Base-by-base conservation (phyloP, 352 stramenopile species). In the Phytophthora quininea region DNA sequence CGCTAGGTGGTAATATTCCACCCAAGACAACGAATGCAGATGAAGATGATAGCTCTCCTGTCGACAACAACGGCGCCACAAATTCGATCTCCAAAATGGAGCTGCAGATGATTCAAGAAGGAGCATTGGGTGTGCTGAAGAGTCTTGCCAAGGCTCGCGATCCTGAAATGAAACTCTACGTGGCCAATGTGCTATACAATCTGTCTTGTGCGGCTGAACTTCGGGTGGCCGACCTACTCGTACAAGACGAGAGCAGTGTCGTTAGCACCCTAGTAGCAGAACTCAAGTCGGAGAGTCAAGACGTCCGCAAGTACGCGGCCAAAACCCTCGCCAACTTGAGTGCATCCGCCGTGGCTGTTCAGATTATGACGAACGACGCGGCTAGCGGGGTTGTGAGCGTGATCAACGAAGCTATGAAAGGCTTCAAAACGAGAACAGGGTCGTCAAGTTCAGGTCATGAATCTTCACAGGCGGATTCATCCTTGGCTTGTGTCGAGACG, bases 171-270 rank as follows among this genome's bases (percentile, higher is more conserved):
- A 92, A 92, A 46, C 74, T 95, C 52, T 95, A 95, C 65, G 86
- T 83, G 1, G 87, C 89, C 42, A 93, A 95, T 49, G 80, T 88
- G 33, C 74, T 96, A 8, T 91, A 88, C 77, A 96, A 97, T 58
- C 55, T 97, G 2, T 87, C 83, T 38, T 93, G 82, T 48, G 76
- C 71, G 51, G 11, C 30, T 12, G 77, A 88, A 24, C 65, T 85
- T 31, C 59, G 67, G 9, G 79, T 89, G 14, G 40, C 71, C 8
- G 69, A 80, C 14, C 47, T 65, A 60, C 74, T 97, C n/a, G 76
- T 95, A 31, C 79, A 82, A 7, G 85, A 93, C 56, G 77, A 89
- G 35, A 81, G 77, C 33, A 85, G 91, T 48, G 78, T 96, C 14
- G 47, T 96, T 3, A 76, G 61, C 12, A 84, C 95, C 37, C 54